Percentiles rank a stretch among this genome's conserved stretches.
Conservation (phyloP, 495 filamentous ascomycete species). For the Penicillium cosmopolitanum region DNA sequence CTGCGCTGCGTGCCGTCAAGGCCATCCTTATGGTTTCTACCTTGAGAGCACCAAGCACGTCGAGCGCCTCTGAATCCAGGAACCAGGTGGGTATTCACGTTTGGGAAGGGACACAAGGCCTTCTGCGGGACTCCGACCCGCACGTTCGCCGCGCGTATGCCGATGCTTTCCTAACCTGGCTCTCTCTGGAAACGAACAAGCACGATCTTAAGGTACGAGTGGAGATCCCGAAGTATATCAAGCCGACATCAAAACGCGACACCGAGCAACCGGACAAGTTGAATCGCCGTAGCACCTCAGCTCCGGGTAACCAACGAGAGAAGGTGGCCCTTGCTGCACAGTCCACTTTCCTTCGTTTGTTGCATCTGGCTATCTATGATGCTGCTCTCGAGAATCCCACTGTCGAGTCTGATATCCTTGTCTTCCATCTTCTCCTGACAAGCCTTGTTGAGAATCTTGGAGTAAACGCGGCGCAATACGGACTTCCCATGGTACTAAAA, state of each 20-base stretch:
- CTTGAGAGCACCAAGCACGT: constrained; percentile 58
- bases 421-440: constrained; percentile 74
- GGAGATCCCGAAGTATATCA: constrained; percentile 49
- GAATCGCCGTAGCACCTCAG: constrained; percentile 61
- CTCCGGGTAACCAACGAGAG: constrained; percentile 52
- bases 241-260: constrained; percentile 36
- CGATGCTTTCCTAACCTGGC: constrained; percentile 80
- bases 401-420: constrained; percentile 69
- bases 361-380: constrained; percentile 88
- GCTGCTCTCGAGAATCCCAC: constrained; percentile 72
- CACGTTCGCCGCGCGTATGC: constrained; percentile 81
- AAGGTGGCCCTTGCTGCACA: constrained; percentile 57
- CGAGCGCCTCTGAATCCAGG: constrained; percentile 65
- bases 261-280: constrained; percentile 50
- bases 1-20: constrained; percentile 79
- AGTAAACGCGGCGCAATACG: constrained; percentile 78
- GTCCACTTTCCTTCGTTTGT: constrained; percentile 76
- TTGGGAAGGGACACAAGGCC: constrained; percentile 92
- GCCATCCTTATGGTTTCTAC: constrained; percentile 80
- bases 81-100: constrained; percentile 74
- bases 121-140: constrained; percentile 75
- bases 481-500: constrained; percentile 83
- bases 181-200: constrained; percentile 74
- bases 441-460: constrained; percentile 76
- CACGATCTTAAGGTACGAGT: constrained; percentile 65